Conservation (phyloP, 192 early-diverging fungal genomes). For the Coemansia sp. region DNA sequence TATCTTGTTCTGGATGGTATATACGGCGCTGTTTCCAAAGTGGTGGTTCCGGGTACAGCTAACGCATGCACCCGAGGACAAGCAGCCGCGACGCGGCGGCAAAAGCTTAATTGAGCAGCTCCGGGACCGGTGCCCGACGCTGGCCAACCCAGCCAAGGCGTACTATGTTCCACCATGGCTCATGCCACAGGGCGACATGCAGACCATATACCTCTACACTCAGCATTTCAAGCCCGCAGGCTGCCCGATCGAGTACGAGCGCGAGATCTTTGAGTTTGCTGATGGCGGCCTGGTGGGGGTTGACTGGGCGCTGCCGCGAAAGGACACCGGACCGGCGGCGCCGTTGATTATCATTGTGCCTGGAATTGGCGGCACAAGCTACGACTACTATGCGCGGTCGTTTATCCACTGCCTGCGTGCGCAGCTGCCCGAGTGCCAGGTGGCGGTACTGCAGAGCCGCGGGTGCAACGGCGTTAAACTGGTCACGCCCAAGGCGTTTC, state of each 20-base stretch:
- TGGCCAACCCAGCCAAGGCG: constrained; percentile 54
- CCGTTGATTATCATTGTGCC: constrained; percentile 42
- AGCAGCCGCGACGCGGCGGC: constrained; percentile 29
- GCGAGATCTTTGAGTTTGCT: constrained; percentile 46
- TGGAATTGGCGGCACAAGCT: constrained; percentile 44
- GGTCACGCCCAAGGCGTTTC: constrained; percentile 74
- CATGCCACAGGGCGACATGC: constrained; percentile 74
- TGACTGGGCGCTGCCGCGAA: constrained; percentile 42
- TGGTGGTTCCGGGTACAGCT: constrained; percentile 39
- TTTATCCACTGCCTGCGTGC: constrained; percentile 34
- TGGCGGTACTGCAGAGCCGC: constrained; percentile 83
- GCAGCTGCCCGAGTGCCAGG: constrained; percentile 62
- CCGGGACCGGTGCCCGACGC: constrained; percentile 50
- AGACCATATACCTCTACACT: constrained; percentile 61
- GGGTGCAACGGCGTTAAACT: constrained; percentile 81
- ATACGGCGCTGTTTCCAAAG: constrained; percentile 28
- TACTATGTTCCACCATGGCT: constrained; percentile 67
- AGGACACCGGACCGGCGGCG: constrained; percentile 4
- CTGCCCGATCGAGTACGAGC: constrained; percentile 38
- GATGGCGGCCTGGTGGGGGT: constrained; percentile 44
- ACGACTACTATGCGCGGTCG: constrained; percentile 48
- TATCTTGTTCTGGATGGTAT: background rate
- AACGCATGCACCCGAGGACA: constrained; percentile 39
- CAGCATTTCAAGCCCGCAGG: constrained; percentile 51
- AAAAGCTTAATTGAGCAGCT: constrained; percentile 31